These are phyloP conservation scores for Coprinopsis strossmayeri DNA, from an alignment of 768 basidiomycete genomes.

Conservation along the genomic window DNA sequence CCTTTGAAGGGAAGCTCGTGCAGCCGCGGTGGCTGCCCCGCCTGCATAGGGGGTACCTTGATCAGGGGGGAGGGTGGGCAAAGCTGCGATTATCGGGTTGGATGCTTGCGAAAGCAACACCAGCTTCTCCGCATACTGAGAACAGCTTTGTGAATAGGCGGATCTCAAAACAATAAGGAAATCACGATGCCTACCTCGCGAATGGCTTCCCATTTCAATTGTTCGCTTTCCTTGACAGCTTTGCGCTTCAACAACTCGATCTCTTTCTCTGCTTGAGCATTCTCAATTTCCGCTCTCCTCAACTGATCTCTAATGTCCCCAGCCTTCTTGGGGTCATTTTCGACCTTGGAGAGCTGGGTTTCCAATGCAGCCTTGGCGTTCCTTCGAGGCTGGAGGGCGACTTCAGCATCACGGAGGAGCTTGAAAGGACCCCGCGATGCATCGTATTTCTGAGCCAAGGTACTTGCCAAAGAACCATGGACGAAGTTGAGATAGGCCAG, in stretches of 20 bases:
- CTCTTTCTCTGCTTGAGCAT: constrained; percentile 62
- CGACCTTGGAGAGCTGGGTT: constrained; percentile 55
- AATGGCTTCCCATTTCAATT: constrained; percentile 73
- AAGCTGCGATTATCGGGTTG: constrained; percentile 48
- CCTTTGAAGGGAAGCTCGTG: constrained; percentile 69
- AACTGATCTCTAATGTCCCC: constrained; percentile 68
- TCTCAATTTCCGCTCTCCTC: constrained; percentile 55
- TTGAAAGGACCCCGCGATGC: constrained; percentile 62
- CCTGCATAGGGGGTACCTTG: constrained; percentile 51
- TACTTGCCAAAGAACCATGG: constrained; percentile 56
- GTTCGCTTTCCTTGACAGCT: constrained; percentile 69
- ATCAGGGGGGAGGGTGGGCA: constrained; percentile 67
- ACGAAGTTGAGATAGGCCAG: constrained; percentile 79
- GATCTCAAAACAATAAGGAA: too few species aligned
- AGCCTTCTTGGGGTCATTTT: constrained; percentile 62
- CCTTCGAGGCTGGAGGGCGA: constrained; percentile 51
- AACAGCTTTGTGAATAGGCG: constrained; percentile 2
- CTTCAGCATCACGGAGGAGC: constrained; percentile 66
- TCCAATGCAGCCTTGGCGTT: constrained; percentile 52
- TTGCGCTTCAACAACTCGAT: constrained; percentile 69
- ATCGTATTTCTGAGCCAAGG: constrained; percentile 58
- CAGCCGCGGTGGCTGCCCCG: constrained; percentile 54
- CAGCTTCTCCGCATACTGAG: constrained; percentile 79
- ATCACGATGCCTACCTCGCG: constrained; percentile 57
- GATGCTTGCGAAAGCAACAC: constrained; percentile 68